Evolutionary conservation across 306 rosid species (phyloP), one percentile per base, ranked within the genome.

Genomic region (Heteromeles arbutifolia): DNA sequence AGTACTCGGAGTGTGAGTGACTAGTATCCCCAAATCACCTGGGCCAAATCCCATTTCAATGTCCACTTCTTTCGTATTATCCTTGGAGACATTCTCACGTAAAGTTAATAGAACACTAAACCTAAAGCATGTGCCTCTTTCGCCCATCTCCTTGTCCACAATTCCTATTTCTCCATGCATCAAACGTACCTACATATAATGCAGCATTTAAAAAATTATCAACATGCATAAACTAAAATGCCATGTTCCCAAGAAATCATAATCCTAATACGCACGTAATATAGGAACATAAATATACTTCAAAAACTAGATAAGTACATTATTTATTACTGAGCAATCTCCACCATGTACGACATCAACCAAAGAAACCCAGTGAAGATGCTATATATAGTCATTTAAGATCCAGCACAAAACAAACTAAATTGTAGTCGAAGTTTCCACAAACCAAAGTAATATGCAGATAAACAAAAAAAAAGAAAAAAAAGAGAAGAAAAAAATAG

Each of bases 131-230:
- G 92, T 83, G 66, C 96, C 96, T 64, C 73, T 85, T 69, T 92
- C 88, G 1, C 89, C 93, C 0, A 69, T 70, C 29, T 87, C 91
- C 69, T 94, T 94, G 58, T 94, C 97, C 71, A 87, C 79, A 70
- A 94, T 87, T 73, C 50, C 64, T 76, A 92, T 87, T 18, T 92
- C 97, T 57, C 96, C 97, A 67, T 84, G 86, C 98, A 92, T 94
- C 84, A 92, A 78, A 31, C 89, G 88, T 62, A 91, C 98, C 97
- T 90, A 54, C 22, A 58, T 58, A 62, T 59, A 61, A 19, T 41
- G 73, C 34, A 74, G 26, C 67, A 62, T 62, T 62, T 29, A 6
- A 11, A 62, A 28, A 45, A 45, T 13, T 45, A 45, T 45, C 53
- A 14, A 13, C 53, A 45, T 45, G 19, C 15, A 45, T 45, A 45